Evolutionary conservation across 345 rosid species (phyloP), one percentile per base, ranked within the genome.

Genomic region (Populus simonii): DNA sequence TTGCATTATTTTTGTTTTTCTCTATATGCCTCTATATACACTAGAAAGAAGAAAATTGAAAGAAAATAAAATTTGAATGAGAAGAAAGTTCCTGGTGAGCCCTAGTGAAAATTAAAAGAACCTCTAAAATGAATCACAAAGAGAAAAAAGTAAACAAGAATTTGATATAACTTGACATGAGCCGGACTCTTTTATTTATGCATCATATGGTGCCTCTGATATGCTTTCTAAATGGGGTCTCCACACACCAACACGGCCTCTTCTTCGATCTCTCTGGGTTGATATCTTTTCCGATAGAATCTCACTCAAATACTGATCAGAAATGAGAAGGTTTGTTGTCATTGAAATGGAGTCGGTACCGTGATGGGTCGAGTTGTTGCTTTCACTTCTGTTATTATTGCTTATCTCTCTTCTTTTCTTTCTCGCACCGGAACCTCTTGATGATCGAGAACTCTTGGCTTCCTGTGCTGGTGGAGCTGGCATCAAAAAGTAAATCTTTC

Each of bases 191-290:
- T 67, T 31, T 67, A 35, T 67, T 31, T 67, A 35, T 20, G 23
- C 23, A 67, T 31, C 70, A 17, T 33, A 36, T 3, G 45, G 82
- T 0, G 85, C 72, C 82, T 92, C 97, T 27, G 88, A 87, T 72
- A 94, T 95, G 86, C 98, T 92, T 81, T 93, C 97, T 74, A 96
- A 88, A 79, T 91, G 98, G 63, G 99, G 99, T 70, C 98, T 88
- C 99, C 99, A 96, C 15, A 93, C 93, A 8, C 92, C 94, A 66
- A 87, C 93, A 6, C 99, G 91, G 8, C 99, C 99, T 79, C 93
- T 86, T 70, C 98, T 84, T 68, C 93, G 89, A 82, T 93, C 98
- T 76, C 89, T 89, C 72, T 92, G 93, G 16, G 91, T 84, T 15
- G 94, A 90, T 20, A 87, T 16, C 80, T 92, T 95, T 84, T 96